Base-by-base conservation (phyloP, 2,329 filamentous ascomycete genomes). In the Trichophyton rubrum region DNA sequence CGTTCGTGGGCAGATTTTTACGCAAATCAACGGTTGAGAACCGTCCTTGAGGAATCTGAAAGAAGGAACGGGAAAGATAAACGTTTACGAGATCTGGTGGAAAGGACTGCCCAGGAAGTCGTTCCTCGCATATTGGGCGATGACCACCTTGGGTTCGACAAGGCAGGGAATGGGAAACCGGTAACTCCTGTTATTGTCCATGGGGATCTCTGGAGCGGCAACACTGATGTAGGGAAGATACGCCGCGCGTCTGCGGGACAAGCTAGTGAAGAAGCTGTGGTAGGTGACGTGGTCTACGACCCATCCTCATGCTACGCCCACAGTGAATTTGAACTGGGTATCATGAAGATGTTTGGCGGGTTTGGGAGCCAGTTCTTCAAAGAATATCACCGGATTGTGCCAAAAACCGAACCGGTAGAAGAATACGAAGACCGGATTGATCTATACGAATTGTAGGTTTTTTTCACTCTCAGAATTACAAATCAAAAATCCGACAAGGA, bases 301-400 rank as follows among this genome's bases (percentile, higher is more conserved):
- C 85, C 90, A 0, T 87, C 86, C 1, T 82, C 84, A 47, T 88
- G 87, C 64, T 96, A 95, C 69, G 89, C 86, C 1, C 91, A 96
- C 71, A 87, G 81, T 1, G 92, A 97, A 76, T 96, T 86, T 72
- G 92, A 96, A 66, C 76, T 95, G 59, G 92, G 92, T 0, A 96
- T 95, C 66, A 96, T 96, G 90, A 83, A 82, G 58, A 95, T 96
- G 90, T 97, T 96, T 79, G 91, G 91, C 0, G 92, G 92, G 0
- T 96, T 95, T 72, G 85, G 85, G 0, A 67, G 72, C 0, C 72
- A 69, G 0, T 95, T 96, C 68, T 85, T 88, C 79, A 80, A 80
- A 35, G 89, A 93, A 70, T 97, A 96, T 71, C 83, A 88, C 70
- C 72, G 77, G 43, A 69, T 90, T 24, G 84, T 91, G 55, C 87